Evolutionary conservation across 805 yeast genomes (phyloP), one percentile per base, ranked within the genome.

Genomic region (Yamadazyma phyllophila): DNA sequence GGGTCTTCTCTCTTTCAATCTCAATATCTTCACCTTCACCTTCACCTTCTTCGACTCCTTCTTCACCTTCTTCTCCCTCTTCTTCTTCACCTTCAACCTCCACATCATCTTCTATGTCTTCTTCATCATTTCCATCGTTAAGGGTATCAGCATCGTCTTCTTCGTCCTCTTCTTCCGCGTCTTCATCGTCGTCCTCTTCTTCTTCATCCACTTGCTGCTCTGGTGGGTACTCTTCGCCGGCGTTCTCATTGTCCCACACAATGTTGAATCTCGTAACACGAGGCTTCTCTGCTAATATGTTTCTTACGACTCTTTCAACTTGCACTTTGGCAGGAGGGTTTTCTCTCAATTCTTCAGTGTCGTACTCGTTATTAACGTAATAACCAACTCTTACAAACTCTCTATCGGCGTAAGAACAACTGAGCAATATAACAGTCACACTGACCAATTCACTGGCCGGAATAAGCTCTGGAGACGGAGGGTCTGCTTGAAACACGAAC

Each of bases 301-400:
- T 94, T 60, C 99, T 80, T 26, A 88, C 96, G 34, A 94, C 96
- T 59, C 87, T 94, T 47, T 89, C 96, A 3, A 92, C 90, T 59
- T 88, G 96, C 1, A 92, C 97, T 60, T 90, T 88, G 1, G 84
- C 80, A 2, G 98, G 98, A 1, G 97, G 97, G 53, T 87, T 88
- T 60, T 90, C 96, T 46, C 97, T 77, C 57, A 94, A 68, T 57
- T 94, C 98, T 61, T 92, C 98, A 12, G 83, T 75, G 60, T 92
- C 97, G 59, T 94, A 94, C 60, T 94, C 99, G 66, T 94, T 94
- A 68, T 94, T 94, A 48, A 94, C 99, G 60, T 94, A 94, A 69
- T 94, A 94, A 0, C 99, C 99, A 4, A 94, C 99, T 49, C 98
- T 75, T 1, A 94, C 99, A 70, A 94, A 94, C 63, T 94, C 98